These are phyloP conservation scores for Plectosphaerella cucumerina DNA, from an alignment of 2,329 filamentous ascomycete genomes.

Conservation along the genomic window DNA sequence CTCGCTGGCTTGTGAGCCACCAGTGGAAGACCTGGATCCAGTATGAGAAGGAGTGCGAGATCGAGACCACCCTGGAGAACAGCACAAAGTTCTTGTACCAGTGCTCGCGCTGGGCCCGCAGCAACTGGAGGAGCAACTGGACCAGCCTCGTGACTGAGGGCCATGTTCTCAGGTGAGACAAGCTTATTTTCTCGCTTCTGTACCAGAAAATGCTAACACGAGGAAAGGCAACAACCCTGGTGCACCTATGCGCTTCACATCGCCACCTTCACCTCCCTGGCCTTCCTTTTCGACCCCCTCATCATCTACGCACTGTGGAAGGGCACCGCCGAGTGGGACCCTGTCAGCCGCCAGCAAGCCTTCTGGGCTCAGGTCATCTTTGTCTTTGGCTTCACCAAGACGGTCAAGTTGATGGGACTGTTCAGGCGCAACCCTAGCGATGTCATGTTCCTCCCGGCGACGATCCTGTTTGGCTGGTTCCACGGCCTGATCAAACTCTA, in stretches of 20 bases:
- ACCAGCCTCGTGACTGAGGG: slow-evolving; percentile 83
- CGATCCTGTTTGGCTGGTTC: slow-evolving; percentile 86
- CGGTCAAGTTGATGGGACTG: slow-evolving; percentile 83
- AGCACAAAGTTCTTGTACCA: slow-evolving; percentile 87
- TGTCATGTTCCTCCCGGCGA: slow-evolving; percentile 75
- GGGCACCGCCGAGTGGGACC: slow-evolving; percentile 60
- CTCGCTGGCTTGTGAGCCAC: slow-evolving; percentile 89
- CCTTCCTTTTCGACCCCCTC: slow-evolving; percentile 72
- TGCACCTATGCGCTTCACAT: slow-evolving; percentile 90
- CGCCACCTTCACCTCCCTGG: slow-evolving; percentile 87
- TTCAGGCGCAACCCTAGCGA: slow-evolving; percentile 82
- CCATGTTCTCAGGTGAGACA: slow-evolving; percentile 79
- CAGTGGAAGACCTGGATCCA: slow-evolving; percentile 94
- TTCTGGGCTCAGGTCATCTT: slow-evolving; percentile 64
- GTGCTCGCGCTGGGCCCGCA: slow-evolving; percentile 90
- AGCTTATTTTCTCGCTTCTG: not conserved
- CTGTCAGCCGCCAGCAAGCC: slow-evolving; percentile 45
- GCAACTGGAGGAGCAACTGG: slow-evolving; percentile 96
- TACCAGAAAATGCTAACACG: not conserved
- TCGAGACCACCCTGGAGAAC: slow-evolving; percentile 90
- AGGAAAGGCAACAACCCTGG: slow-evolving; percentile 78
- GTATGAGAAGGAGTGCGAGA: slow-evolving; percentile 85
- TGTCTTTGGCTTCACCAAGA: slow-evolving; percentile 81
- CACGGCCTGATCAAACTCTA: slow-evolving; percentile 92
- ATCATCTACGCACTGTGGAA: slow-evolving; percentile 66